phyloP scores from a whole-genome alignment of 2,329 filamentous ascomycete species.

The Zymoseptoria ardabiliae region DNA sequence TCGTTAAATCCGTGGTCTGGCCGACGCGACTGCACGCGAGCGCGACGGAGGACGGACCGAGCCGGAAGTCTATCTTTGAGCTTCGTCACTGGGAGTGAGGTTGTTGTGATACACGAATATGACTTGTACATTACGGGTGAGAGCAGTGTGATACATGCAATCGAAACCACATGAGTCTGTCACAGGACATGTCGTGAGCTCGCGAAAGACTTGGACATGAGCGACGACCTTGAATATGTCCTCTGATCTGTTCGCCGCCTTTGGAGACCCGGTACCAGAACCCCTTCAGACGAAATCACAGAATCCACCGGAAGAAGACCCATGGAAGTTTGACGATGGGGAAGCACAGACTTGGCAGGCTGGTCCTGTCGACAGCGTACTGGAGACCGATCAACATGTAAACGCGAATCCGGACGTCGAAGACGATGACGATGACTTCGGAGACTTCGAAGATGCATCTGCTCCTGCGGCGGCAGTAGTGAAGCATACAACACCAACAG shows the following conservation, averaged over 20 bases:
- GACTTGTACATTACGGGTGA: no score
- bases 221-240: conserved; percentile 37
- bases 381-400: no score
- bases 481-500: not conserved
- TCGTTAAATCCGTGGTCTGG: not conserved
- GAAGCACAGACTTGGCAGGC: not conserved
- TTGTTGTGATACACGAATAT: not conserved
- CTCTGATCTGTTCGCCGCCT: conserved; percentile 48
- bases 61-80: not conserved
- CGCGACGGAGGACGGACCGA: not conserved
- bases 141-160: no score
- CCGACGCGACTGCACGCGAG: not conserved
- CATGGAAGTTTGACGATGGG: not conserved
- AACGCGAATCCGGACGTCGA: no score
- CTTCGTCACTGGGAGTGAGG: no score
- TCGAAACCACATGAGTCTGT: not conserved
- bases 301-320: not conserved
- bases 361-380: no score
- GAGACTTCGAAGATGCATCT: conserved; percentile 44
- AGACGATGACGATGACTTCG: conserved; percentile 44
- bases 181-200: not conserved
- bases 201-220: not conserved
- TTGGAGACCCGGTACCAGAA: conserved; percentile 27
- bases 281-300: not conserved
- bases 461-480: conserved; percentile 1